These are phyloP conservation scores for Quercus bicolor DNA, from an alignment of 306 rosid genomes.

Conservation along the genomic window DNA sequence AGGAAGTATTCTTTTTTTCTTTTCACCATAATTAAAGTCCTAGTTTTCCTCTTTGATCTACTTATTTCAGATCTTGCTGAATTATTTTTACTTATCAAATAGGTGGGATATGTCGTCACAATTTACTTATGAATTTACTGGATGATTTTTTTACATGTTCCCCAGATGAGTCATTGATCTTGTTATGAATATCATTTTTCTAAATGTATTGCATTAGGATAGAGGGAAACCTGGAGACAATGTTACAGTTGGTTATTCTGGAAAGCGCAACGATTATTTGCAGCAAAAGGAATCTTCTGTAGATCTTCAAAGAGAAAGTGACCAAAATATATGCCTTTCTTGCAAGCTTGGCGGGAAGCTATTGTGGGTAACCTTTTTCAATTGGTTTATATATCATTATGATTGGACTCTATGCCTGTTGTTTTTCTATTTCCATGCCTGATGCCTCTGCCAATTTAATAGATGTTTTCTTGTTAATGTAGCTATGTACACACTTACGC, in stretches of 20 bases:
- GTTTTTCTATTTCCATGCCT: not conserved
- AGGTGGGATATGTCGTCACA: not conserved
- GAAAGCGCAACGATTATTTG: slow-evolving; percentile 17
- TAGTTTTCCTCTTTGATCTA: not conserved
- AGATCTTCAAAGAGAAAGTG: slow-evolving; percentile 23
- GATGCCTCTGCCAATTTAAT: not conserved
- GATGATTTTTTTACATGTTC: not conserved
- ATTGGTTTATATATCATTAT: slow-evolving; percentile 24
- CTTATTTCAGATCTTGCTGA: not conserved
- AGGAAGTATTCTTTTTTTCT: not conserved
- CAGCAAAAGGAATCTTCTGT: slow-evolving; percentile 39
- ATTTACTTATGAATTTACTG: not conserved
- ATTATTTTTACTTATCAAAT: not conserved
- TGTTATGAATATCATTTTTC: slow-evolving; percentile 14
- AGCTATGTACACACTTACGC: not conserved
- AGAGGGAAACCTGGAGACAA: slow-evolving; percentile 40
- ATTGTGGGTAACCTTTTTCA: slow-evolving; percentile 56
- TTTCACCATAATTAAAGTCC: not conserved
- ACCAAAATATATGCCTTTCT: slow-evolving; percentile 42
- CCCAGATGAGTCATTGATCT: slow-evolving; percentile 13
- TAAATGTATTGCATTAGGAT: slow-evolving; percentile 44
- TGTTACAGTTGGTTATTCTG: slow-evolving; percentile 16
- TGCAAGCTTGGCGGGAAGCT: slow-evolving; percentile 69
- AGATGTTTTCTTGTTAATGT: not conserved
- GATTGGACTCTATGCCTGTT: slow-evolving; percentile 1